phyloP scores from a whole-genome alignment of 108 stramenopile genomes.

The Cyclotella distinguenda region DNA sequence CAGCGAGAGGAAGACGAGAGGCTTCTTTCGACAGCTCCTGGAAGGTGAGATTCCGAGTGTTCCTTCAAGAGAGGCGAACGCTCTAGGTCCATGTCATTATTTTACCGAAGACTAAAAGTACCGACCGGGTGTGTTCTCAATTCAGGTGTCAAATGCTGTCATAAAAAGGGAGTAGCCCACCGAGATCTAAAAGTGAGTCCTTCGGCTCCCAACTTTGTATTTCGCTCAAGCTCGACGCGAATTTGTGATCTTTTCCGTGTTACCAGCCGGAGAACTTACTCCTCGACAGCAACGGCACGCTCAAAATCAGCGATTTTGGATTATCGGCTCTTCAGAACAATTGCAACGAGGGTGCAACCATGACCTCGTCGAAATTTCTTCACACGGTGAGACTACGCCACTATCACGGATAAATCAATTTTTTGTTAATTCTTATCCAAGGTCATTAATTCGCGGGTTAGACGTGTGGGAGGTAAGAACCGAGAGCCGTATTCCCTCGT shows the following conservation, averaged over 20 bases:
- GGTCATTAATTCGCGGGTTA: too few species aligned
- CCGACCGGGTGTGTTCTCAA: too few species aligned
- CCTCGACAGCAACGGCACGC: constrained; percentile 59
- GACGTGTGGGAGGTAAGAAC: too few species aligned
- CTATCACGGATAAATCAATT: too few species aligned
- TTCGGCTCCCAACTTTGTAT: background rate
- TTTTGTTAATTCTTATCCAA: too few species aligned
- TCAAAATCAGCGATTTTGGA: constrained; percentile 88
- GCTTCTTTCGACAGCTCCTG: constrained; percentile 80
- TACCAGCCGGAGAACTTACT: constrained; percentile 79
- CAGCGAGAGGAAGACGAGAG: constrained; percentile 68
- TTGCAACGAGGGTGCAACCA: constrained; percentile 43
- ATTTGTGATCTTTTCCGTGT: too few species aligned
- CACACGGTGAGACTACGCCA: too few species aligned
- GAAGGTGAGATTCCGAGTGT: too few species aligned
- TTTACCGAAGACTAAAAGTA: too few species aligned
- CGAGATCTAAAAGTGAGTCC: constrained; percentile 62
- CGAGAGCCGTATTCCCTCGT: too few species aligned
- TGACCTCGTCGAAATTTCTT: constrained; percentile 27
- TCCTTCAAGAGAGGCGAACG: too few species aligned
- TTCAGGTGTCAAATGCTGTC: constrained; percentile 76
- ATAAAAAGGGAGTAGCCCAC: constrained; percentile 70
- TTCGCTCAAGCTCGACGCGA: background rate
- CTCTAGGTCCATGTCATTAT: too few species aligned
- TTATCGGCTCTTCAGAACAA: constrained; percentile 71